These are phyloP conservation scores for Cucumis cinereus DNA, from an alignment of 306 rosid genomes.

Conservation along the genomic window DNA sequence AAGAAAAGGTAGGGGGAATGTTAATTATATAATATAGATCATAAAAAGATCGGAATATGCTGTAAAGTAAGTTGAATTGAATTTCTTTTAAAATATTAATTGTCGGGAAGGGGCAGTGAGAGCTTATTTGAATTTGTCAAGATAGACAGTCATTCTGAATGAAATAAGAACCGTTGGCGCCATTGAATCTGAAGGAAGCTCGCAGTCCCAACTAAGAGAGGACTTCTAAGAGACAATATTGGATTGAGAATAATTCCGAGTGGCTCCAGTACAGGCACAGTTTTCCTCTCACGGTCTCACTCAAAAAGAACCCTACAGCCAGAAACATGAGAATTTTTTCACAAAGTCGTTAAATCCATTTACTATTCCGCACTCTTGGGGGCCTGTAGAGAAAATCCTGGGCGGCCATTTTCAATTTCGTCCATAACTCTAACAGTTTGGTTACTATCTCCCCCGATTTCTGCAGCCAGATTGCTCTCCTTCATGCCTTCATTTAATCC, in stretches of 20 bases:
- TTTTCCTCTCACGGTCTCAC: background rate
- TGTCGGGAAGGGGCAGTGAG: background rate
- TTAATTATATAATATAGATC: no score
- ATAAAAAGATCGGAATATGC: background rate
- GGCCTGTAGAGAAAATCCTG: conserved; percentile 60
- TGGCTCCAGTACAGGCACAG: background rate
- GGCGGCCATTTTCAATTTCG: conserved; percentile 9
- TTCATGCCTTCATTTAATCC: conserved; percentile 18
- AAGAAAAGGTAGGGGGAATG: background rate
- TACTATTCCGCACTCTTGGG: conserved; percentile 26
- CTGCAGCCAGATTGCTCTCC: conserved; percentile 19
- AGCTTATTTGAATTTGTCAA: background rate
- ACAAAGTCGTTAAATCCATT: conserved; percentile 3
- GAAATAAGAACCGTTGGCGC: background rate
- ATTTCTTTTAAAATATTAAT: background rate
- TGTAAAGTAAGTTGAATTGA: background rate
- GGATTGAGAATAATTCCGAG: background rate
- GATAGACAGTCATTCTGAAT: background rate
- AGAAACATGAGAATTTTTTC: background rate
- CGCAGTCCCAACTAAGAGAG: background rate
- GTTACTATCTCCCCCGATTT: conserved; percentile 14
- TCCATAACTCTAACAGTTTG: conserved; percentile 5
- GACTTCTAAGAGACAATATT: background rate
- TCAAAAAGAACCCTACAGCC: background rate
- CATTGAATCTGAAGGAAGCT: background rate